Evolutionary conservation across 2,329 filamentous ascomycete genomes (phyloP).

Genomic region (Celoporthe dispersa): DNA sequence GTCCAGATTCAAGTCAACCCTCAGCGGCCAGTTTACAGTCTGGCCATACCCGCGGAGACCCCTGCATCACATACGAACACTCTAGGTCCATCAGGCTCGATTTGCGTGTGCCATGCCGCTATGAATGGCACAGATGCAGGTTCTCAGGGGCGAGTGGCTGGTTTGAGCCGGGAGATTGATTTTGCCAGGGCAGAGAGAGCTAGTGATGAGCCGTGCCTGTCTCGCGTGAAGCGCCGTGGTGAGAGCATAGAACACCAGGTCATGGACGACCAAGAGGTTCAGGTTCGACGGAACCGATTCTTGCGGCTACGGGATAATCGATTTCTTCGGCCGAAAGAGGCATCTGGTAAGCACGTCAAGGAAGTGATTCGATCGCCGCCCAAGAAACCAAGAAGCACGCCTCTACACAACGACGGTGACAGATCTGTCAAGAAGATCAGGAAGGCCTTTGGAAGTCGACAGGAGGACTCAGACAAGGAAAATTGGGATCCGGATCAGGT

Average conservation of each 20-base stretch:
- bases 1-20: not conserved
- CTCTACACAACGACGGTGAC: not conserved
- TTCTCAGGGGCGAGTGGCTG: not conserved
- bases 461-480: not conserved
- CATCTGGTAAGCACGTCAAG: not conserved
- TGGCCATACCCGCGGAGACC: not conserved
- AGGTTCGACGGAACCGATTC: not conserved
- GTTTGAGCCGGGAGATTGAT: not conserved
- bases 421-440: not conserved
- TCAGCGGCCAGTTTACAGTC: not conserved
- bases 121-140: not conserved
- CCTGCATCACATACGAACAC: no score
- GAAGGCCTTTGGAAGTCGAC: no score
- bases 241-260: not conserved
- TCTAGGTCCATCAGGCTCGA: not conserved
- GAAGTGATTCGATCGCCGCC: slow-evolving; percentile 1
- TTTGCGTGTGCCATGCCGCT: not conserved
- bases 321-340: not conserved
- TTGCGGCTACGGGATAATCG: not conserved
- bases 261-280: not conserved
- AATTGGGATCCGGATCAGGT: not conserved
- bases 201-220: not conserved
- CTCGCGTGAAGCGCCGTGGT: not conserved
- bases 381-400: not conserved
- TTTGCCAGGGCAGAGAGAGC: not conserved